Percentiles rank a stretch among this genome's conserved stretches.
phyloP scores from a whole-genome alignment of 148 eudicot genomes.

The Arbutus unedo region DNA sequence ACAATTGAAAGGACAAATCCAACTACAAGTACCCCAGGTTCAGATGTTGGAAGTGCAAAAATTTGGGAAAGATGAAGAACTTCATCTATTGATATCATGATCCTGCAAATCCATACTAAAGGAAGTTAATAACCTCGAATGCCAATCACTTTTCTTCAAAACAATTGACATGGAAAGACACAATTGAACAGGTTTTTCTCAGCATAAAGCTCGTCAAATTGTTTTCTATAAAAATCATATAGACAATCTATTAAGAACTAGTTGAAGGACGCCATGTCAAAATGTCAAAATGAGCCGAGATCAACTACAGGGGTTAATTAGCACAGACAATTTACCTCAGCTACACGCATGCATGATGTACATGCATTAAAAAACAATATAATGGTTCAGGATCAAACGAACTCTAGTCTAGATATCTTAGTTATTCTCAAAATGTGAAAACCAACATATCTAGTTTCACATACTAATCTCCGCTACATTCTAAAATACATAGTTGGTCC shows the following conservation, averaged over 20 bases:
- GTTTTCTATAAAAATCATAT: background rate
- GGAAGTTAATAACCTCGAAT: background rate
- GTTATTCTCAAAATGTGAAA: background rate
- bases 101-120: conserved; percentile 47
- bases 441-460: background rate
- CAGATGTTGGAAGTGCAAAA: conserved; percentile 54
- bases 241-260: background rate
- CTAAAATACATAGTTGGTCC: background rate
- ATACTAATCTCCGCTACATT: background rate
- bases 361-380: background rate
- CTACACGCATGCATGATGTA: background rate
- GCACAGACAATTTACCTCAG: background rate
- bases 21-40: conserved; percentile 69
- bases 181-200: background rate
- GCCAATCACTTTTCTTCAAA: background rate
- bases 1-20: conserved; percentile 62
- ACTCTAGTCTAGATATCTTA: background rate
- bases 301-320: background rate
- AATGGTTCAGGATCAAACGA: background rate
- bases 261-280: background rate
- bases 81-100: conserved; percentile 73
- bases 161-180: background rate
- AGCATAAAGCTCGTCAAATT: background rate
- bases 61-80: conserved; percentile 63
- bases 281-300: background rate